Conservation (phyloP, 108 stramenopile genomes). For the Skeletonema menzelii region DNA sequence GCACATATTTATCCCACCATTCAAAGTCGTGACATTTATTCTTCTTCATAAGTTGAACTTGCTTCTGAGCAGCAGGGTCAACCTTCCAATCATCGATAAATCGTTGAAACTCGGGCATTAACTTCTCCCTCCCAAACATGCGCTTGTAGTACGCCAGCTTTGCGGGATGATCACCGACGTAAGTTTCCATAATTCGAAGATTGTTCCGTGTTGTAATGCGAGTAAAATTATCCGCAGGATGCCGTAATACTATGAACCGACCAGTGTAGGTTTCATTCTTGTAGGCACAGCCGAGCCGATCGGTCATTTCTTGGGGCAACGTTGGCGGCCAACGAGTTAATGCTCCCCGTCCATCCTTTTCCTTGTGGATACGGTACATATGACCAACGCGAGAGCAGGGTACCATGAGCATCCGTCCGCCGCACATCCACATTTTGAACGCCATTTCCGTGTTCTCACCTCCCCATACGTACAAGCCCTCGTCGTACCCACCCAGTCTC, state of each 20-base stretch:
- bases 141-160: constrained; percentile 40
- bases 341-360: constrained; percentile 43
- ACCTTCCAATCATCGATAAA: constrained; percentile 46
- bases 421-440: constrained; percentile 61
- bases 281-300: constrained; percentile 31
- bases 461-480: constrained; percentile 55
- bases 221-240: constrained; percentile 53
- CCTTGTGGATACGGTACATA: constrained; percentile 46
- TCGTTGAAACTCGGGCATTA: constrained; percentile 46
- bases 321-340: constrained; percentile 44
- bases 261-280: constrained; percentile 41
- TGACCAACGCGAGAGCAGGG: constrained; percentile 54
- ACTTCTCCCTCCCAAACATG: constrained; percentile 29
- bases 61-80: constrained; percentile 43
- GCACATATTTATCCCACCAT: constrained; percentile 54
- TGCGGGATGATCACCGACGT: constrained; percentile 53
- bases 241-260: constrained; percentile 31
- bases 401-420: constrained; percentile 56
- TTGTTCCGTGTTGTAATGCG: constrained; percentile 50
- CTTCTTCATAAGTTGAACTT: constrained; percentile 31
- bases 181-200: constrained; percentile 48
- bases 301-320: constrained; percentile 43
- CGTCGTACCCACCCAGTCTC: constrained; percentile 56
- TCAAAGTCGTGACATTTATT: constrained; percentile 55
- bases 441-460: constrained; percentile 60